Conservation (phyloP, 331 rosid species). For the Quercus phellos region DNA sequence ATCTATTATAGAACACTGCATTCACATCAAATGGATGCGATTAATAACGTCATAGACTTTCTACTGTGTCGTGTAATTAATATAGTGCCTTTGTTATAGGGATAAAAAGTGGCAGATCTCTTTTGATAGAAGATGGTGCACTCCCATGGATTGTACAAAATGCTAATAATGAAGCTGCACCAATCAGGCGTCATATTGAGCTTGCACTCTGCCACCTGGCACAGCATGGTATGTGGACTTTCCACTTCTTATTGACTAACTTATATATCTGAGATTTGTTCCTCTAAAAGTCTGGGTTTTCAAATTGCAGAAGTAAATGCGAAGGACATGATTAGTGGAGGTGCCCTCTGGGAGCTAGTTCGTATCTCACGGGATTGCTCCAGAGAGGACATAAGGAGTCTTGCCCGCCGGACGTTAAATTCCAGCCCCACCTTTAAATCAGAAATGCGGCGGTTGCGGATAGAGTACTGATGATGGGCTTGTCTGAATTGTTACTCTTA, state of each 20-base stretch:
- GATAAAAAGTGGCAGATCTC: constrained; percentile 58
- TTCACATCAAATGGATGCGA: background rate
- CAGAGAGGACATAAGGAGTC: constrained; percentile 84
- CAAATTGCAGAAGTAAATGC: constrained; percentile 78
- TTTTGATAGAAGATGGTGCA: constrained; percentile 90
- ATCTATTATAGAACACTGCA: background rate
- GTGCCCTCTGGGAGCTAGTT: constrained; percentile 97
- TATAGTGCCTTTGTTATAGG: constrained; percentile 41
- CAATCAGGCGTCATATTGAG: constrained; percentile 96
- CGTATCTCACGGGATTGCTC: constrained; percentile 91
- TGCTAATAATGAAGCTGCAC: constrained; percentile 82
- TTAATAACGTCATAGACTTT: background rate
- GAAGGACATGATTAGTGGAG: constrained; percentile 88
- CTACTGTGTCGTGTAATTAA: constrained; percentile 2
- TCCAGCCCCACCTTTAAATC: constrained; percentile 68
- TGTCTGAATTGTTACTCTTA: background rate
- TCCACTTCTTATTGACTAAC: background rate
- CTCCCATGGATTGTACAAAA: constrained; percentile 97
- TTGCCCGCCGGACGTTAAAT: constrained; percentile 69
- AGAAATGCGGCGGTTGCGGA: constrained; percentile 69
- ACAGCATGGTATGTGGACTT: constrained; percentile 65
- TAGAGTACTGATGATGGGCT: constrained; percentile 41
- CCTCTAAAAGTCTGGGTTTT: background rate
- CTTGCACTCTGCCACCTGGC: constrained; percentile 98
- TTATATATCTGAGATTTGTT: background rate